Evolutionary conservation across 1,139 yeast genomes (phyloP), one percentile per base, ranked within the genome.

Genomic region (Eremothecium cymbalariae): DNA sequence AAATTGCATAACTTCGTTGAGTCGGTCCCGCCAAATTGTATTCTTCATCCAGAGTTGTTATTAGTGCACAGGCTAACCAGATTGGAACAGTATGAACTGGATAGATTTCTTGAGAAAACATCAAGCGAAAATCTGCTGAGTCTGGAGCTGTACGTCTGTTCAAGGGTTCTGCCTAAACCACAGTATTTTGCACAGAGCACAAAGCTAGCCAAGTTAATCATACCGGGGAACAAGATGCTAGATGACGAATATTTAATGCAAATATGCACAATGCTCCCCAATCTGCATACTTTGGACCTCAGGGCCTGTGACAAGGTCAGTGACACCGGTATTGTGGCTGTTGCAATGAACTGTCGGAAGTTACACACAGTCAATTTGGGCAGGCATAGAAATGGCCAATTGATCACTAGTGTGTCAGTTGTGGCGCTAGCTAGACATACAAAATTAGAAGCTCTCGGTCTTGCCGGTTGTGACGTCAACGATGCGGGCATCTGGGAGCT

Each of bases 71-170:
- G 73, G 47, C 46, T 74, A 15, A 50, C 60, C 12, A 56, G 57
- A 28, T 63, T 68, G 2, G 53, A 51, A 16, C 74, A 77, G 52
- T 44, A 45, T 8, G 69, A 72, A 17, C 42, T 74, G 12, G 68
- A 70, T 23, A 31, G 44, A 8, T 47, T 72, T 8, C 57, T 67
- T 3, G 42, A 48, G 2, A 26, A 48, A 1, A 53, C 77, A 11
- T 59, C 63, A 25, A 72, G 73, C 26, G 64, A 68, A 4, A 62
- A 67, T 24, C 56, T 86, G 32, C 64, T 67, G 41, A 72, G 81
- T 77, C 63, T 88, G 26, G 95, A 86, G 55, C 66, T 86, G 45
- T 85, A 81, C 59, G 80, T 88, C 55, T 86, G 95, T 53, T 93
- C 95, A 3, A 67, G 67, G 36, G 55, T 83, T 22, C 50, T 68